These are phyloP conservation scores for Canavalia gladiata DNA, from an alignment of 306 rosid genomes.

Conservation along the genomic window DNA sequence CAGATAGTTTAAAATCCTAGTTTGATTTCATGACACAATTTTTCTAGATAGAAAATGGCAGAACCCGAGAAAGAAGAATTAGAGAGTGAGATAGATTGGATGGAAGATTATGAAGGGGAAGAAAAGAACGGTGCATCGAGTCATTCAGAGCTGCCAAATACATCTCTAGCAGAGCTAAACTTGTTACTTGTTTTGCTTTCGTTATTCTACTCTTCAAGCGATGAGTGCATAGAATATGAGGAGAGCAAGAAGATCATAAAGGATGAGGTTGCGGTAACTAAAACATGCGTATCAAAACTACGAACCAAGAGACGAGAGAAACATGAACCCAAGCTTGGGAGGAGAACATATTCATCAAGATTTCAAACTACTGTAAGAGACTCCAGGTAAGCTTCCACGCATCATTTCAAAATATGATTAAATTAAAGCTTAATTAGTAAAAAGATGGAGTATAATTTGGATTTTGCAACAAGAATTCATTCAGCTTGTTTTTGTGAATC, in stretches of 20 bases:
- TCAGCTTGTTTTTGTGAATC: neutral
- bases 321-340: conserved; percentile 51
- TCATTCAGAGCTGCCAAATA: conserved; percentile 30
- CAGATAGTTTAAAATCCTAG: neutral
- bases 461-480: neutral
- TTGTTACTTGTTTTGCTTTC: conserved; percentile 64
- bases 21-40: conserved; percentile 31
- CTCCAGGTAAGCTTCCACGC: conserved; percentile 49
- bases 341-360: conserved; percentile 38
- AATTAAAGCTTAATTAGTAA: neutral
- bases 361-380: conserved; percentile 57
- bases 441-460: neutral
- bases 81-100: conserved; percentile 13
- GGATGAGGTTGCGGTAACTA: conserved; percentile 35
- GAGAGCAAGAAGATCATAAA: neutral
- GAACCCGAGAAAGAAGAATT: conserved; percentile 33
- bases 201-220: conserved; percentile 33
- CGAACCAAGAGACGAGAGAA: conserved; percentile 37
- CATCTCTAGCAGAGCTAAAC: conserved; percentile 55
- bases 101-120: conserved; percentile 38
- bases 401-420: neutral
- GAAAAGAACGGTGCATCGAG: conserved; percentile 14
- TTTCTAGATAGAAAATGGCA: conserved; percentile 40
- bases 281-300: conserved; percentile 32
- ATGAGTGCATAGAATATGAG: conserved; percentile 38